A percentile compares a stretch with the other conserved stretches of the same genome.
Conservation (phyloP, 805 yeast genomes). For the Clavispora santaluciae region DNA sequence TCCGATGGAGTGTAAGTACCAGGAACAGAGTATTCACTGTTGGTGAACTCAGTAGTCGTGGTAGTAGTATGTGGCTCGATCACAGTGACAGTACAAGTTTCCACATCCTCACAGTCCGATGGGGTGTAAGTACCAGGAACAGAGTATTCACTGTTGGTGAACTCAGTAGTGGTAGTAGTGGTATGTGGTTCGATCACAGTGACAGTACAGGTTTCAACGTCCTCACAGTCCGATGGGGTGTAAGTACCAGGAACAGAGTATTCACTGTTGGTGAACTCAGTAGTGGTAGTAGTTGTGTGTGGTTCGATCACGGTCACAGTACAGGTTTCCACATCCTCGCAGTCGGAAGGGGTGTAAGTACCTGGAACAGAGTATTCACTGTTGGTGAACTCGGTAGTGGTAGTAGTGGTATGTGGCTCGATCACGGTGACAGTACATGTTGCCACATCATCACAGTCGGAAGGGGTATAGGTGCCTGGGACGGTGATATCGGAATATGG, state of each 20-base stretch:
- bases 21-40: no score
- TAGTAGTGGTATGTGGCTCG: not conserved
- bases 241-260: not conserved
- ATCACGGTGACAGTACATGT: not conserved
- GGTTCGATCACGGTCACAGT: not conserved
- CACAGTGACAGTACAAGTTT: no score
- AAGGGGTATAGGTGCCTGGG: not conserved
- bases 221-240: not conserved
- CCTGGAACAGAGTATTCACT: not conserved
- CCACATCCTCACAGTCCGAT: not conserved
- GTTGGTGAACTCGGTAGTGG: not conserved
- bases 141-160: not conserved
- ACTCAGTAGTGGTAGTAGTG: not conserved
- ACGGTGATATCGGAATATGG: not conserved
- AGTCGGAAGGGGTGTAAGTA: not conserved
- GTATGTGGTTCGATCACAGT: not conserved
- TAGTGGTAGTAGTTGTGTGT: not conserved
- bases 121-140: not conserved
- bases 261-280: not conserved
- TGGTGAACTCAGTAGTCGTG: no score
- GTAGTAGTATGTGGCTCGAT: no score
- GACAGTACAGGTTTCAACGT: not conserved
- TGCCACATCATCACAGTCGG: not conserved
- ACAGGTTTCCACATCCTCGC: not conserved
- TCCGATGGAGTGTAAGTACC: no score